Conservation (phyloP, 768 basidiomycete genomes). For the Tricholoma furcatifolium region DNA sequence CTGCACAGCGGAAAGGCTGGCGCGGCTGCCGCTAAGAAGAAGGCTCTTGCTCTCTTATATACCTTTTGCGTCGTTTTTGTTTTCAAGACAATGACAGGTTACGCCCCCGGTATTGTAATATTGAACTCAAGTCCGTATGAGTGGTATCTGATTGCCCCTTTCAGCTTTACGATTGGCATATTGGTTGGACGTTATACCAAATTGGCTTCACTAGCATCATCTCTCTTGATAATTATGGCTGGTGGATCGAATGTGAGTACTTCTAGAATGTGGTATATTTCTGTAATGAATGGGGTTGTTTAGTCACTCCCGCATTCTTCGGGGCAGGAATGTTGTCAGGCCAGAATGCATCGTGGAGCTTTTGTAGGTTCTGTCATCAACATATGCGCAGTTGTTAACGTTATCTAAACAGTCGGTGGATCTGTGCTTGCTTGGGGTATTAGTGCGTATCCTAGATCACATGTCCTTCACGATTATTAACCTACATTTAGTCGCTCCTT, state of each 20-base stretch:
- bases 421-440: conserved; percentile 61
- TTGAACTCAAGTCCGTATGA: not conserved
- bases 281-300: not conserved
- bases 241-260: conserved; percentile 49
- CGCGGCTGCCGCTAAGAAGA: conserved; percentile 51
- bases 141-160: not conserved
- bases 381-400: not conserved
- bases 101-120: conserved; percentile 57
- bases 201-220: conserved; percentile 63
- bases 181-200: conserved; percentile 58
- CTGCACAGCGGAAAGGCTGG: conserved; percentile 52
- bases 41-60: conserved; percentile 48
- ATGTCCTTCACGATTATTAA: not conserved
- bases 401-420: conserved; percentile 42
- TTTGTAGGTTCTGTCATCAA: conserved; percentile 31
- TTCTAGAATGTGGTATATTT: too few relatives aligned
- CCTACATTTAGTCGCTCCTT: conserved; percentile 42
- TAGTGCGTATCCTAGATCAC: conserved; percentile 29
- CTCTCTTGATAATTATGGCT: conserved; percentile 56
- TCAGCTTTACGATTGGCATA: conserved; percentile 61
- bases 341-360: conserved; percentile 56
- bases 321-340: conserved; percentile 61
- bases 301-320: conserved; percentile 56
- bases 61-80: conserved; percentile 47
- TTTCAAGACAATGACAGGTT: conserved; percentile 53